Evolutionary conservation across 257 asterid species (phyloP).

Genomic region (Perilla frutescens): DNA sequence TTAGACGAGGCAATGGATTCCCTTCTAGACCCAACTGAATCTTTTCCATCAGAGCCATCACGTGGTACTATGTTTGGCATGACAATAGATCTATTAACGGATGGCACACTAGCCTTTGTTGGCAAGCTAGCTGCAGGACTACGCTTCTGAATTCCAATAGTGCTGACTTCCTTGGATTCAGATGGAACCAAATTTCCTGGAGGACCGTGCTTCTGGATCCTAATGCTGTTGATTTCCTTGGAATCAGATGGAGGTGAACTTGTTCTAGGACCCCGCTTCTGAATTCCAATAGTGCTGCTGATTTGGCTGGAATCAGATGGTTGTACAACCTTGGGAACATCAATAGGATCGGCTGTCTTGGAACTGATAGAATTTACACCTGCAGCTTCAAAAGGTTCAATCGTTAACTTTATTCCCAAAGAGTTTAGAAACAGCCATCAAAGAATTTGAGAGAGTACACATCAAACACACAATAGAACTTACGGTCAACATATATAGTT

Average conservation of each 20-base stretch:
- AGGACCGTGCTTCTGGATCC: constrained; percentile 64
- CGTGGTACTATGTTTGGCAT: constrained; percentile 77
- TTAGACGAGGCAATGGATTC: constrained; percentile 56
- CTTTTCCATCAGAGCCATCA: constrained; percentile 63
- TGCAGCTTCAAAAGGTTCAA: constrained; percentile 55
- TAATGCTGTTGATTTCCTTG: constrained; percentile 52
- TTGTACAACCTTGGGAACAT: constrained; percentile 54
- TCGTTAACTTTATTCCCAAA: constrained; percentile 24
- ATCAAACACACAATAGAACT: constrained; percentile 45
- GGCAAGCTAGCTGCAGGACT: constrained; percentile 49
- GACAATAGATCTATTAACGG: constrained; percentile 56
- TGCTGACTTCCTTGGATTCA: constrained; percentile 59
- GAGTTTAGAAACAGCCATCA: constrained; percentile 11
- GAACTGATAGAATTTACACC: constrained; percentile 68
- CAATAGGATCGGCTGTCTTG: constrained; percentile 49
- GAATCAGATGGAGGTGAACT: constrained; percentile 42
- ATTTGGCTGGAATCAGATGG: constrained; percentile 61
- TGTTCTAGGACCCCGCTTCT: constrained; percentile 53
- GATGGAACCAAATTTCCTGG: constrained; percentile 46
- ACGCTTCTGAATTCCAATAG: constrained; percentile 63
- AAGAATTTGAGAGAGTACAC: neutral
- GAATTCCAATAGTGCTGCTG: constrained; percentile 49
- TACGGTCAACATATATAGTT: constrained; percentile 93
- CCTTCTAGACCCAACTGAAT: constrained; percentile 61
- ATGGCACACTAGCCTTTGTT: constrained; percentile 52